phyloP scores from a whole-genome alignment of 306 rosid species.

The Quercus rubra region DNA sequence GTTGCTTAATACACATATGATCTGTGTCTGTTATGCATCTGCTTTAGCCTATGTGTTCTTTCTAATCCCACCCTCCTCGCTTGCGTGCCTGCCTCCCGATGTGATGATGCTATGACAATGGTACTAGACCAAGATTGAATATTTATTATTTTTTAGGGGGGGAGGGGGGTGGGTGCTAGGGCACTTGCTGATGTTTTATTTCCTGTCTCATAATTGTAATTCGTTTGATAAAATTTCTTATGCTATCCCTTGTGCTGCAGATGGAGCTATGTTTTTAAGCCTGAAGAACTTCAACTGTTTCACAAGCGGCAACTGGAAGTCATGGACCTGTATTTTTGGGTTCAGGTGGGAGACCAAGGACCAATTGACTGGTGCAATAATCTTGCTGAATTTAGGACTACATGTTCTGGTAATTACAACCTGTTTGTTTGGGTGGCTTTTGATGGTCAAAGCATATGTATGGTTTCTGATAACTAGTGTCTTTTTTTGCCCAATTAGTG shows the following conservation, averaged over 20 bases:
- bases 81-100: too few species aligned
- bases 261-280: slow-evolving; percentile 1
- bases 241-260: slow-evolving; percentile 20
- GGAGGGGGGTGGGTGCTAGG: too few species aligned
- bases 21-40: too few species aligned
- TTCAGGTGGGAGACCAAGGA: neutral
- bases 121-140: too few species aligned
- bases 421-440: neutral
- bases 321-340: neutral
- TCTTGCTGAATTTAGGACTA: neutral
- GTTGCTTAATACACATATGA: too few species aligned
- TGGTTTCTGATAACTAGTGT: neutral
- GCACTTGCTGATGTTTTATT: neutral
- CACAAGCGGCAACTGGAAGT: neutral
- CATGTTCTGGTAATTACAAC: neutral
- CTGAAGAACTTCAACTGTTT: neutral
- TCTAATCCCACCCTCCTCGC: too few species aligned
- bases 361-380: neutral
- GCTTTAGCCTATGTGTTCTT: too few species aligned
- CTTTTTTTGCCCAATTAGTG: neutral
- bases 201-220: neutral
- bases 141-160: too few species aligned
- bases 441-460: neutral
- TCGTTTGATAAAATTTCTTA: neutral
- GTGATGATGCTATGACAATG: too few species aligned